Percentiles rank a stretch among this genome's conserved stretches.
Conservation (phyloP, 1,284 basidiomycete genomes). For the Xerocomus minutiporus region DNA sequence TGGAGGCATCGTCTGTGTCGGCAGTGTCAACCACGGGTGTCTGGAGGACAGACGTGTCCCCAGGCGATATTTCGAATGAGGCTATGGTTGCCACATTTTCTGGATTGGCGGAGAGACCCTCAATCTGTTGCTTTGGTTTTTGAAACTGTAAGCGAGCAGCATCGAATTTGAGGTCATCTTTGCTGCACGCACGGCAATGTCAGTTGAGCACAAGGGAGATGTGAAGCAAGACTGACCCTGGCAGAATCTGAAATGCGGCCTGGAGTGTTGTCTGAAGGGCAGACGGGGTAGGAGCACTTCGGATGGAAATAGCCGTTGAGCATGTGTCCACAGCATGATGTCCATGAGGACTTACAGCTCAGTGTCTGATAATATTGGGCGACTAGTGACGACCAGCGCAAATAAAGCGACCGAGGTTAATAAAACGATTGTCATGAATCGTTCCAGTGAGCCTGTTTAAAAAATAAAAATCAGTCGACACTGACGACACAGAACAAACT, state of each 20-base stretch:
- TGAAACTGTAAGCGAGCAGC: slow-evolving; percentile 13
- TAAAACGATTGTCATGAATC: slow-evolving; percentile 38
- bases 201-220: slow-evolving; percentile 1
- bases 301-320: slow-evolving; percentile 10
- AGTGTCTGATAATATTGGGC: slow-evolving; percentile 32
- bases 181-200: slow-evolving; percentile 16
- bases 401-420: slow-evolving; percentile 41
- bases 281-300: slow-evolving; percentile 17
- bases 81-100: slow-evolving; percentile 2
- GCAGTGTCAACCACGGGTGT: neutral
- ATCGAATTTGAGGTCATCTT: slow-evolving; percentile 13
- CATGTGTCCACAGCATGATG: slow-evolving; percentile 10
- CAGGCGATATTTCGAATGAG: slow-evolving; percentile 6
- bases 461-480: neutral
- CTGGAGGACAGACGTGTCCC: neutral
- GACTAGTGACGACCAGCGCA: slow-evolving; percentile 45
- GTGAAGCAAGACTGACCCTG: slow-evolving; percentile 35
- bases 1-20: neutral
- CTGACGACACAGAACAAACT: slow-evolving; percentile 21
- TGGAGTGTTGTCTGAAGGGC: slow-evolving; percentile 36
- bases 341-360: slow-evolving; percentile 22
- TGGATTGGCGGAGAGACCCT: slow-evolving; percentile 4
- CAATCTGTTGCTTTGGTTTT: slow-evolving; percentile 9
- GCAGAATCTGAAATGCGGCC: slow-evolving; percentile 36
- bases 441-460: neutral